Evolutionary conservation across 2,329 filamentous ascomycete species (phyloP).

Genomic region (Colletotrichum sp.): DNA sequence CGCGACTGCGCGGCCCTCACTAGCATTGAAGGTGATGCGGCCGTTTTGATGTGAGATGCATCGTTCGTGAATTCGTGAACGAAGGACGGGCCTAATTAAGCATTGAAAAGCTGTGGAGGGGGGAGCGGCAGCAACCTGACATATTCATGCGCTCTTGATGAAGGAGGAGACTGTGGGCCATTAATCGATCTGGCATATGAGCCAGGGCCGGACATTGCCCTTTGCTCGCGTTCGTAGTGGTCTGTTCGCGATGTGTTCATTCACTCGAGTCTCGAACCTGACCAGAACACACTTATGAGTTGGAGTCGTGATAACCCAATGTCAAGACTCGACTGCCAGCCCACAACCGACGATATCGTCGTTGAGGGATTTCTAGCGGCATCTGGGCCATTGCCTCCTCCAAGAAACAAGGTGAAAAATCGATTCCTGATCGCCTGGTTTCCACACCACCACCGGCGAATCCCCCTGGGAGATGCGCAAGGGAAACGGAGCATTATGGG

Average conservation of each 20-base stretch:
- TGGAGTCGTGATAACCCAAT: neutral
- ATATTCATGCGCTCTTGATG: slow-evolving; percentile 9
- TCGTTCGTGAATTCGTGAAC: neutral
- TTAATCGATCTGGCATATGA: neutral
- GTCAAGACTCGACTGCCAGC: neutral
- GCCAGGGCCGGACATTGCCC: neutral
- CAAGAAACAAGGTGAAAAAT: neutral
- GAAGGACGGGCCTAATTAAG: neutral
- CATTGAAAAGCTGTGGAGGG: neutral
- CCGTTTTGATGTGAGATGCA: neutral
- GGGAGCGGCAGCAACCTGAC: slow-evolving; percentile 1
- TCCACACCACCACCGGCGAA: slow-evolving; percentile 10
- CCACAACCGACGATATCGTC: neutral
- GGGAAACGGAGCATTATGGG: neutral
- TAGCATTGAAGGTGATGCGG: neutral
- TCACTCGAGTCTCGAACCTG: neutral
- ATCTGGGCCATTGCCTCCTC: slow-evolving; percentile 13
- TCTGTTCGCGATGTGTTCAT: neutral
- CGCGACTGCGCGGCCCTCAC: neutral
- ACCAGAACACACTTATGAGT: neutral
- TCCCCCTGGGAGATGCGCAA: slow-evolving; percentile 10
- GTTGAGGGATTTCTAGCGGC: neutral
- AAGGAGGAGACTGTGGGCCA: neutral
- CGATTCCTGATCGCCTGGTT: slow-evolving; percentile 9
- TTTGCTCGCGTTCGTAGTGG: neutral